Base-by-base conservation (phyloP, 371 early-diverging fungal genomes). In the Synchytrium microbalum region DNA sequence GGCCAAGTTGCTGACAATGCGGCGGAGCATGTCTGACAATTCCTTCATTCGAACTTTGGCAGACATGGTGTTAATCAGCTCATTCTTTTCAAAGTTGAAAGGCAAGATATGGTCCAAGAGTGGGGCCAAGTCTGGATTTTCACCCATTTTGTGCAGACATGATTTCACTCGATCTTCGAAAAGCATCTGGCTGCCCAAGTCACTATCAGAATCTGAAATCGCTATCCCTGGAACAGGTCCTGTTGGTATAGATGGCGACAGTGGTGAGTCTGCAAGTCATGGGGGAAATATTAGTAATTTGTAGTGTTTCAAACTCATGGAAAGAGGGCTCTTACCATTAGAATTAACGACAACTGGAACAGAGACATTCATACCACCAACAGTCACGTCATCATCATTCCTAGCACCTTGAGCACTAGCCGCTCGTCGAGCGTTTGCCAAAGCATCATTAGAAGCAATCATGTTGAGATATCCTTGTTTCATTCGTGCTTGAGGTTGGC, bases 71-170 rank as follows among this genome's bases (percentile, higher is more conserved):
- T 51, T 27, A 16, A 33, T 58, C 8, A 60, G 60, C 51, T 61
- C 61, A 1, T 26, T 32, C 25, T 65, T 63, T 28, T 66, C 32
- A 52, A 69, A 62, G 13, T 71, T 67, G 16, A 53, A 26, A 19
- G 70, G 68, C 32, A 72, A 46, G 28, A 76, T 60, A 14, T 72
- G 23, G 26, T 73, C 69, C 30, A 76, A 74, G n/a, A 76, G 68
- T 24, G 64, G 65, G 10, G 72, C 64, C 27, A 65, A 33, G 10
- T 58, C 30, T 16, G 64, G 31, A 25, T 62, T 61, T 60, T 72
- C 70, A 24, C 61, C 38, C 10, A 73, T 3, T 51, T 68, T 69
- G 31, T 23, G 38, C 19, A 76, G 64, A 0, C 65, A 70, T 19
- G 32, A 24, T 29, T 60, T 53, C 14, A 71, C 33, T 32, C 56